Evolutionary conservation across 805 yeast genomes (phyloP), one percentile per base, ranked within the genome.

Genomic region (Blastobotrys muscicola): DNA sequence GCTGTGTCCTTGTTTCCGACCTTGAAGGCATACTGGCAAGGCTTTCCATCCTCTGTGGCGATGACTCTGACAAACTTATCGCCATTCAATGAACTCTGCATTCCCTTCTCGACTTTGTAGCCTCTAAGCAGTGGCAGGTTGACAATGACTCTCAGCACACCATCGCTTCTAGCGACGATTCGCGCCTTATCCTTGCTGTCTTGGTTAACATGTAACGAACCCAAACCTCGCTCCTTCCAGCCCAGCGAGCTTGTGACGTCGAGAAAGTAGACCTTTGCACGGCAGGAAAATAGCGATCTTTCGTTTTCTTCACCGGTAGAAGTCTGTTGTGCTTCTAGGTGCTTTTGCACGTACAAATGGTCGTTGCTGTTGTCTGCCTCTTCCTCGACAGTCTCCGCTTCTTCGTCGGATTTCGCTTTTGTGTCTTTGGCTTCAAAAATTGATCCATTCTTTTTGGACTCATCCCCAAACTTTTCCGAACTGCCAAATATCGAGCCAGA

Each of bases 151-250:
- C 86, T 77, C 48, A 86, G 69, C 12, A 85, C 74, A 2, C 95
- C 94, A 47, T 84, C 85, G 3, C 95, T 80, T 59, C 98, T 77
- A 96, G 92, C 87, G 4, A 92, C 81, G 8, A 92, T 60, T 53
- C 98, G 75, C 0, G 80, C 70, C 43, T 72, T 73, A 2, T 48
- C 31, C 10, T 42, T 47, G 8, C 43, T 40, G 23, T 43, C 51
- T n/a, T 46, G 46, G 61, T 92, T 90, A 20, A 92, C 72, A 58
- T 85, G 95, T n/a, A 92, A 65, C 3, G 76, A 72, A 2, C 98
- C 98, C 35, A 83, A 71, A 16, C 98, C 98, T 56, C 92, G 76
- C 63, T 92, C 98, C 60, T 85, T 92, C 98, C 98, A 92, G 2
- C 96, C 96, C 12, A 72, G 77, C 7, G 82, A 69, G 32, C 78